These are phyloP conservation scores for Knoxia roxburghii DNA, from an alignment of 257 asterid genomes.

Conservation along the genomic window DNA sequence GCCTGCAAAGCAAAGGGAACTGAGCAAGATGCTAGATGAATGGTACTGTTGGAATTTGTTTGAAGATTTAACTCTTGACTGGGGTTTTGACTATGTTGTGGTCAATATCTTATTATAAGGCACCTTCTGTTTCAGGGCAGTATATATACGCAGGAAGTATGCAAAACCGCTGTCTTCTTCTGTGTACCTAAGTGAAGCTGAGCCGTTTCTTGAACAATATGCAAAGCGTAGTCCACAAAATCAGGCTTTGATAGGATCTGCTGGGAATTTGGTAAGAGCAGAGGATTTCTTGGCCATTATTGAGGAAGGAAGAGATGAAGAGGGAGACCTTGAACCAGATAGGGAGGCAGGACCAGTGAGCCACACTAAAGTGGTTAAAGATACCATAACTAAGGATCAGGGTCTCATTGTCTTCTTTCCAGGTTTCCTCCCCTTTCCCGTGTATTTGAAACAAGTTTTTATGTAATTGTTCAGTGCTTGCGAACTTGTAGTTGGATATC, in stretches of 20 bases:
- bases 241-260: constrained; percentile 85
- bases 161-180: constrained; percentile 75
- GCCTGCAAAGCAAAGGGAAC: constrained; percentile 71
- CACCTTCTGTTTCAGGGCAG: constrained; percentile 57
- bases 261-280: constrained; percentile 78
- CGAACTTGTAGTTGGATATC: background rate
- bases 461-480: background rate
- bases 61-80: constrained; percentile 11
- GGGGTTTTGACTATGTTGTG: constrained; percentile 15
- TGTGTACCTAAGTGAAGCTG: constrained; percentile 85
- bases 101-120: constrained; percentile 7
- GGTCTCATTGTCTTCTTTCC: constrained; percentile 97
- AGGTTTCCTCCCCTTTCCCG: constrained; percentile 33
- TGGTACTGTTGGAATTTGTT: constrained; percentile 52
- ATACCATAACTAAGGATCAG: constrained; percentile 60
- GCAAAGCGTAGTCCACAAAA: constrained; percentile 87
- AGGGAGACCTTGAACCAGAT: constrained; percentile 79
- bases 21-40: constrained; percentile 92
- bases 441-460: background rate
- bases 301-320: constrained; percentile 77
- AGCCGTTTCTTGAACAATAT: constrained; percentile 91
- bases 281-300: constrained; percentile 80
- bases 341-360: constrained; percentile 43
- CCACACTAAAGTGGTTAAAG: constrained; percentile 47
- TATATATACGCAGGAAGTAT: constrained; percentile 62